Evolutionary conservation across 2,329 filamentous ascomycete genomes (phyloP), one percentile per base, ranked within the genome.

Genomic region (Alternaria postmessia): DNA sequence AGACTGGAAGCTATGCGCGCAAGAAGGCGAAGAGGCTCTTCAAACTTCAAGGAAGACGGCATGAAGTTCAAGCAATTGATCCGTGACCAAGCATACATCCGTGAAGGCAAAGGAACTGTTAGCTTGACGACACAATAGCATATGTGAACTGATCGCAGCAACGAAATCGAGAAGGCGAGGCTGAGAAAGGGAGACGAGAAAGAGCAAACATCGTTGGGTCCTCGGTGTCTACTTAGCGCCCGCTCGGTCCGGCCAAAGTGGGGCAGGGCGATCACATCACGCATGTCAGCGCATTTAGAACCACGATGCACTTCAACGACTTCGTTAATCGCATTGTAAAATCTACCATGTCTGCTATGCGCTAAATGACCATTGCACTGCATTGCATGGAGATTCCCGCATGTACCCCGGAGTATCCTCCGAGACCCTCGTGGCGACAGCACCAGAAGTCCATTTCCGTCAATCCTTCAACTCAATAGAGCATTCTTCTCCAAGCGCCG

Each of bases 191-290:
- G 36, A 32, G 20, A 49, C 9, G 14, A 36, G 46, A 49, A 49
- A 49, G 46, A 49, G 46, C 16, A 49, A 49, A 49, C 46, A 49
- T 49, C 46, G 46, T 49, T 49, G 46, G 46, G 30, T 34, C 32
- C 36, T 7, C 18, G n/a, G 46, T 9, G 24, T 8, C 46, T 5
- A 18, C 46, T 36, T 38, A 26, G 46, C 46, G 30, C 32, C 46
- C 32, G 46, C 46, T 36, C 32, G 46, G 46, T 38, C 32, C 46
- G 32, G 8, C 46, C 30, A 48, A 36, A 36, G 46, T 36, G 46
- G 46, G 46, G 14, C 20, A 24, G 34, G 30, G 46, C 46, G n/a
- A 38, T 11, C 30, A 48, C 46, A 48, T 48, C 46, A 38, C 22
- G 36, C 30, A 22, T n/a, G 46, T 42, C 46, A 8, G 30, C 34